Evolutionary conservation across 495 filamentous ascomycete genomes (phyloP).

Genomic region (Podospora sp.): DNA sequence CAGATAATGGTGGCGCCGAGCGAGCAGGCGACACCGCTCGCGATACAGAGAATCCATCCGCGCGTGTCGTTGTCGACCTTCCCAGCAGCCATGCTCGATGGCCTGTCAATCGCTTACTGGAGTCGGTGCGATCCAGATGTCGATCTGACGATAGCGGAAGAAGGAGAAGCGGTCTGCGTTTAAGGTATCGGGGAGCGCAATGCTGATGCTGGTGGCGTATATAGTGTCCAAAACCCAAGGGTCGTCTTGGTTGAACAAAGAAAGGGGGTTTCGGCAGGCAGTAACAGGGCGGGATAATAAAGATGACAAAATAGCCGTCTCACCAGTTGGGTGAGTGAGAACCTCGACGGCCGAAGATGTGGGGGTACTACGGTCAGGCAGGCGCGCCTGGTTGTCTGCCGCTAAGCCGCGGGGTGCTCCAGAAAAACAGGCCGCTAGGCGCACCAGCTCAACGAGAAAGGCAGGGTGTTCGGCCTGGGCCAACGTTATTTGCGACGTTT

Average conservation of each 20-base stretch:
- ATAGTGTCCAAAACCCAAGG: neutral
- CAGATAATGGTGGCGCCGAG: conserved; percentile 83
- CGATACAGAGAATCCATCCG: conserved; percentile 88
- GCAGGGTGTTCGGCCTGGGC: neutral
- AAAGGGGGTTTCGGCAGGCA: neutral
- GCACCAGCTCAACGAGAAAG: neutral
- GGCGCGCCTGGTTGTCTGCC: neutral
- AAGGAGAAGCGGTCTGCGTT: neutral
- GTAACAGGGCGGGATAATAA: neutral
- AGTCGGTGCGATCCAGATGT: too few species aligned
- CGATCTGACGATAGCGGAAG: neutral
- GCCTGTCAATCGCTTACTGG: too few species aligned
- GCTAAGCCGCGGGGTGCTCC: neutral
- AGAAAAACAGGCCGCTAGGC: neutral
- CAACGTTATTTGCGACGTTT: neutral
- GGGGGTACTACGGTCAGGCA: conserved; percentile 3
- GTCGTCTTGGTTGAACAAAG: neutral
- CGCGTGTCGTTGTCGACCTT: conserved; percentile 77
- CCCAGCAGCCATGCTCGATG: conserved; percentile 35
- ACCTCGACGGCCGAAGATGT: conserved; percentile 22
- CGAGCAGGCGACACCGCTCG: conserved; percentile 84
- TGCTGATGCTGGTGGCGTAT: neutral
- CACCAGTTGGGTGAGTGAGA: conserved; percentile 12
- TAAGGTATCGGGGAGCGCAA: neutral
- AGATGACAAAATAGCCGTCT: neutral